Evolutionary conservation across 2,329 filamentous ascomycete genomes (phyloP).

Genomic region (Fusarium illudens): DNA sequence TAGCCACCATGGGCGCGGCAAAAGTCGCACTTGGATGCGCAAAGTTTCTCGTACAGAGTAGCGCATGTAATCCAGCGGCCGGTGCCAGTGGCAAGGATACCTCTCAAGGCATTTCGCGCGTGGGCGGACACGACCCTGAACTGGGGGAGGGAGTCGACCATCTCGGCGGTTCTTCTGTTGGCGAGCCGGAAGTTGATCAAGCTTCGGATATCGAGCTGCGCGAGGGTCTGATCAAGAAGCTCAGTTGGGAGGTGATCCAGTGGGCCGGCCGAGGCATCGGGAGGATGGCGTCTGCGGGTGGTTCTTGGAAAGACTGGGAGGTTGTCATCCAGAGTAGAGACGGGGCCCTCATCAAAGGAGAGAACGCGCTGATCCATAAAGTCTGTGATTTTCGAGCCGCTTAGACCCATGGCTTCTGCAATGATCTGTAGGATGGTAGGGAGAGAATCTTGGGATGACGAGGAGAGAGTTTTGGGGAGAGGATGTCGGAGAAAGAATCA

Average conservation of each 20-base stretch:
- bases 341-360: neutral
- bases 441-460: neutral
- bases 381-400: no score
- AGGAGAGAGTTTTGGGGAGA: neutral
- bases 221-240: neutral
- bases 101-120: neutral
- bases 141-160: neutral
- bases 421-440: neutral
- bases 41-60: neutral
- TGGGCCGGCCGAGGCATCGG: neutral
- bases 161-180: neutral
- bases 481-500: no score
- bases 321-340: neutral
- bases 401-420: neutral
- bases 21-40: neutral
- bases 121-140: neutral
- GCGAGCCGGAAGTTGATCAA: neutral
- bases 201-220: neutral
- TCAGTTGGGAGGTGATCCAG: neutral
- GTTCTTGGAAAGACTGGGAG: neutral
- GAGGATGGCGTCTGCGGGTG: neutral
- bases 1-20: constrained; percentile 1
- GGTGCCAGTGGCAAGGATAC: neutral
- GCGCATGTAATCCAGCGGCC: neutral
- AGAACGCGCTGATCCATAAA: no score